phyloP scores from a whole-genome alignment of 148 eudicot genomes.

The Vaccinium darrowii region DNA sequence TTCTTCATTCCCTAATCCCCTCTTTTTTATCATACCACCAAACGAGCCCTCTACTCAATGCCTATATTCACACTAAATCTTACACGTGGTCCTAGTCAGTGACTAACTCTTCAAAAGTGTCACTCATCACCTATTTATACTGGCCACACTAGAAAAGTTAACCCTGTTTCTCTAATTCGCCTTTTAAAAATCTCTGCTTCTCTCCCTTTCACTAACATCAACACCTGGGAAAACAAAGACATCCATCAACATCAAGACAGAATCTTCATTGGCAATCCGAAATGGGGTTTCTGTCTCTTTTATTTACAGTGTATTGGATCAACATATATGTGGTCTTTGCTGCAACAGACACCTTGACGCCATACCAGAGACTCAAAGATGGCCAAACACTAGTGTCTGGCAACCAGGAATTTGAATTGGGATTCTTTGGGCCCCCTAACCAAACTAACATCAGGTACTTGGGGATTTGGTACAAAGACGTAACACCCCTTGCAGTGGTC shows the following conservation, averaged over 20 bases:
- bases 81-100: not conserved
- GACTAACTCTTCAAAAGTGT: not conserved
- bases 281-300: constrained; percentile 20
- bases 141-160: not conserved
- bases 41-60: not conserved
- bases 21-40: not conserved
- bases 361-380: constrained; percentile 11
- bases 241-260: constrained; percentile 11
- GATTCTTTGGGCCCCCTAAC: constrained; percentile 11
- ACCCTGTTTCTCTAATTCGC: constrained; percentile 11
- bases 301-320: constrained; percentile 15
- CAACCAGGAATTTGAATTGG: constrained; percentile 17
- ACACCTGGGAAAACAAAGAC: not conserved
- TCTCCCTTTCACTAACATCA: not conserved
- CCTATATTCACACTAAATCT: constrained; percentile 1
- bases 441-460: constrained; percentile 5
- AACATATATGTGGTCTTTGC: not conserved
- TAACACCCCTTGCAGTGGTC: constrained; percentile 11
- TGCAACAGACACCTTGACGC: constrained; percentile 16
- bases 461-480: constrained; percentile 19
- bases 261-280: not conserved
- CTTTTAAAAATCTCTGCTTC: not conserved
- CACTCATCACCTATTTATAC: not conserved
- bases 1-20: not conserved
- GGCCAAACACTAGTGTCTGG: constrained; percentile 22